These are phyloP conservation scores for Neurospora sp. DNA, from an alignment of 495 filamentous ascomycete species.

Conservation along the genomic window DNA sequence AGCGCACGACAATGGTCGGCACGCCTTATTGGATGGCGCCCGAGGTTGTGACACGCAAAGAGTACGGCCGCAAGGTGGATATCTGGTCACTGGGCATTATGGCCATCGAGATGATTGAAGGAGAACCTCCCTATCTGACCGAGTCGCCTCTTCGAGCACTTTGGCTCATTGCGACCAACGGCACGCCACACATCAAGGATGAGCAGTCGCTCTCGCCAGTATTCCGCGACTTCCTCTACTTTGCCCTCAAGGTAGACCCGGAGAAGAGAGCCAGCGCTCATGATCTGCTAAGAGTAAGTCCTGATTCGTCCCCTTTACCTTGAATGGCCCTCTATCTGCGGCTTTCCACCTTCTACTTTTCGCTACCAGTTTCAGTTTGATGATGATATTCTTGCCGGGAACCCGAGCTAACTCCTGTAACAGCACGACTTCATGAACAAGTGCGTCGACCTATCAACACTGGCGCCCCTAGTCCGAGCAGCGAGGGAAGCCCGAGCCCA, in stretches of 20 bases:
- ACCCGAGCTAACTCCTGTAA: not conserved
- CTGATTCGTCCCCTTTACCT: not conserved
- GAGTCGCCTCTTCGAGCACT: constrained; percentile 89
- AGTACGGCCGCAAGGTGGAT: constrained; percentile 96
- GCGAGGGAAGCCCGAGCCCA: constrained; percentile 73
- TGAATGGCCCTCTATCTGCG: not conserved
- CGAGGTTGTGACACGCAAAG: constrained; percentile 92
- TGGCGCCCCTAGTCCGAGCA: constrained; percentile 74
- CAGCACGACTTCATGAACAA: constrained; percentile 92
- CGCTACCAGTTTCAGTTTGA: constrained; percentile 13
- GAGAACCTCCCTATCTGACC: constrained; percentile 92
- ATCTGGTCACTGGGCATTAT: constrained; percentile 99
- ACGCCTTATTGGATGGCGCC: constrained; percentile 99
- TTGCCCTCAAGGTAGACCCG: constrained; percentile 89
- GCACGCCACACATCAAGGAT: constrained; percentile 90
- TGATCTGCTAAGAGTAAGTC: constrained; percentile 74
- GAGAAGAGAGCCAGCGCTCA: constrained; percentile 93
- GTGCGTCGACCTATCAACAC: constrained; percentile 51
- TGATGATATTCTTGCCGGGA: not conserved
- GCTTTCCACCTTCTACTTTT: constrained; percentile 3
- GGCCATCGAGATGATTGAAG: constrained; percentile 99
- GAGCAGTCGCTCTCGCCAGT: constrained; percentile 69
- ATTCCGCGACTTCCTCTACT: constrained; percentile 82
- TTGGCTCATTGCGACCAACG: constrained; percentile 94
- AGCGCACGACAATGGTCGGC: constrained; percentile 97